Percentiles rank a stretch among this genome's conserved stretches.
Evolutionary conservation across 768 basidiomycete genomes (phyloP).

Genomic region (Hericium coralloides): DNA sequence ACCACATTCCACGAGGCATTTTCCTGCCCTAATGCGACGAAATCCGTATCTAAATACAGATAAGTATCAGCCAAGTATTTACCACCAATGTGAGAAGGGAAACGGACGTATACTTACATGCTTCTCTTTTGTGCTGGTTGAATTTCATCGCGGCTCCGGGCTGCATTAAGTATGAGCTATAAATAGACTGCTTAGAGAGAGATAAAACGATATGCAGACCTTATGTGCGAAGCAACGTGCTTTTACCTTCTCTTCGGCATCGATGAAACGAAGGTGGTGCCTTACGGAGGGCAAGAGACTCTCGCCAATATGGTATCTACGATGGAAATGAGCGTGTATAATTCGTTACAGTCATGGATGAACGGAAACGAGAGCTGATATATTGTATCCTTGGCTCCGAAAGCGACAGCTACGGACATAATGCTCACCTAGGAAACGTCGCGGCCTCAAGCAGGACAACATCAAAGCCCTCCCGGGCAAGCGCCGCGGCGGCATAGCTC

Average conservation of each 20-base stretch:
- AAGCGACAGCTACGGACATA: too few species aligned
- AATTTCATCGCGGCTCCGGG: constrained; percentile 57
- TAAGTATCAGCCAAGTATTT: neutral
- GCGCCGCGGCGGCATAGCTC: constrained; percentile 42
- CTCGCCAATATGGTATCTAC: constrained; percentile 40
- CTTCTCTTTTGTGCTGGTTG: constrained; percentile 43
- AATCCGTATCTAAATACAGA: constrained; percentile 41
- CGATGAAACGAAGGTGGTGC: constrained; percentile 44
- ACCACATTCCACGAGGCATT: constrained; percentile 59
- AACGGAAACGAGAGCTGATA: neutral
- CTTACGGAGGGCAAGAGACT: constrained; percentile 42
- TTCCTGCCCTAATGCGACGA: constrained; percentile 37
- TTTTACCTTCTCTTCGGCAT: constrained; percentile 34
- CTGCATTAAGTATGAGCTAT: constrained; percentile 22
- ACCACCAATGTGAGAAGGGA: neutral
- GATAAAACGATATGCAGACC: constrained; percentile 21
- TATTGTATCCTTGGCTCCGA: too few species aligned
- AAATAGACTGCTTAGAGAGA: neutral
- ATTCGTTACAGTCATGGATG: neutral
- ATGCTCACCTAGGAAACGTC: constrained; percentile 42
- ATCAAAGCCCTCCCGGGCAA: constrained; percentile 49
- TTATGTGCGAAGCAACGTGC: constrained; percentile 38
- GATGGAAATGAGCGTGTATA: neutral
- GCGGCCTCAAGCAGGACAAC: constrained; percentile 49
- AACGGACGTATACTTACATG: constrained; percentile 32